Base-by-base conservation (phyloP, 1,284 basidiomycete genomes). In the Inonotus hispidus region DNA sequence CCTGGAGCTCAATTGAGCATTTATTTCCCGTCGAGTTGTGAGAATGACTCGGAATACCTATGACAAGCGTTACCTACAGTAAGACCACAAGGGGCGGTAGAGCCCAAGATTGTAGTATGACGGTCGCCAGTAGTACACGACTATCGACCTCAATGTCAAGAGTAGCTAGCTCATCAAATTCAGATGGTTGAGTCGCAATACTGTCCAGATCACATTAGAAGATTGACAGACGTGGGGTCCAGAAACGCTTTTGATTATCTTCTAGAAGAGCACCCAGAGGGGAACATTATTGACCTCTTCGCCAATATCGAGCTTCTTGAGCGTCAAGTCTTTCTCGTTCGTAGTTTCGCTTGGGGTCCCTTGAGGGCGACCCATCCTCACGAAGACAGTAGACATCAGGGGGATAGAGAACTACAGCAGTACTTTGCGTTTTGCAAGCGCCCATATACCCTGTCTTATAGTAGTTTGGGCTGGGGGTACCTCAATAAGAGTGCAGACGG, bases 31-130 rank as follows among this genome's bases (percentile, higher is more conserved):
- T 14, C 23, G 32, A 8, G 8, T 8, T 32, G 3, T 32, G 4
- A 32, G 32, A 43, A 43, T 14, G 43, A 39, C 23, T 16, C 60
- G n/a, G n/a, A n/a, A 45, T 58, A 62, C 79, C 32, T n/a, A 83
- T 82, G 1, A 75, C 75, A 66, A 73, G 86, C 67, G 83, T 84
- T 7, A 78, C 79, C 84, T 84, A 87, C 66, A 79, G 80, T 14
- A 80, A 82, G 1, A 83, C 79, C 46, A 83, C 73, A 32, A 87
- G 75, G 13, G 86, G 75, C 0, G 84, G 84, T 2, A 87, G 71
- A 0, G 82, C 79, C 83, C 83, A 87, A 56, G 86, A 60, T 65
- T 86, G 82, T 13, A 84, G 72, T n/a, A 81, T 70, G 35, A 85
- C 73, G 0, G 81, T 79, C 0, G 80, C 77, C 25, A 74, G 66